Evolutionary conservation across 2,329 filamentous ascomycete species (phyloP), one percentile per base, ranked within the genome.

Genomic region (Cladophialophora carrionii): DNA sequence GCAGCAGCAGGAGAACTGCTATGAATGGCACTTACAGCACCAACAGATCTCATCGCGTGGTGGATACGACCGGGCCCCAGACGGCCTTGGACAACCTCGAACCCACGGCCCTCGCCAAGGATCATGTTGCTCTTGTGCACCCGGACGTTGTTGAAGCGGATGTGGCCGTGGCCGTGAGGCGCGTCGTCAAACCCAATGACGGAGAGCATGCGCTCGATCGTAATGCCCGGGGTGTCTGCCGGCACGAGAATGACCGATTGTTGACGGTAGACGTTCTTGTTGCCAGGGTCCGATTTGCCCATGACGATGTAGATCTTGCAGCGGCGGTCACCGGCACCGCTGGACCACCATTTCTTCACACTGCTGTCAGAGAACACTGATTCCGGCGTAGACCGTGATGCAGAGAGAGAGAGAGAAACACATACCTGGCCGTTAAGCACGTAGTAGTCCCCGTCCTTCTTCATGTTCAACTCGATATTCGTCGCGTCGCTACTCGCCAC

Each of bases 161-260:
- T 87, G 78, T 99, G 94, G 52, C 92, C 95, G 80, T 99, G 95
- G 62, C 95, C 95, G 78, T 99, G 95, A 2, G 95, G 95, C n/a
- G 95, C 95, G 73, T 99, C 95, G 77, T 98, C 95, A 80, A 92
- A 98, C 64, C 95, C 95, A 78, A 96, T 96, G 70, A 98, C 94
- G 57, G 85, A 89, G 62, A 99, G 83, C 91, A 97, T 96, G 72
- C 95, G 89, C 79, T 96, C 86, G 72, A 98, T 89, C n/a, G 88
- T 96, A 74, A 98, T 89, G 63, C 95, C 95, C 22, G 90, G 89
- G 1, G 90, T 88, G 70, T 86, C 83, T 20, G 90, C 87, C 1
- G 93, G 91, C 17, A 98, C 95, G 31, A 98, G 83, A 57, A 98
- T 86, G 68, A 99, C 93, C 29, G 92, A 97, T 79, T 98, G 95